Evolutionary conservation across 352 stramenopile species (phyloP).

Genomic region (Pythium rishiriense): DNA sequence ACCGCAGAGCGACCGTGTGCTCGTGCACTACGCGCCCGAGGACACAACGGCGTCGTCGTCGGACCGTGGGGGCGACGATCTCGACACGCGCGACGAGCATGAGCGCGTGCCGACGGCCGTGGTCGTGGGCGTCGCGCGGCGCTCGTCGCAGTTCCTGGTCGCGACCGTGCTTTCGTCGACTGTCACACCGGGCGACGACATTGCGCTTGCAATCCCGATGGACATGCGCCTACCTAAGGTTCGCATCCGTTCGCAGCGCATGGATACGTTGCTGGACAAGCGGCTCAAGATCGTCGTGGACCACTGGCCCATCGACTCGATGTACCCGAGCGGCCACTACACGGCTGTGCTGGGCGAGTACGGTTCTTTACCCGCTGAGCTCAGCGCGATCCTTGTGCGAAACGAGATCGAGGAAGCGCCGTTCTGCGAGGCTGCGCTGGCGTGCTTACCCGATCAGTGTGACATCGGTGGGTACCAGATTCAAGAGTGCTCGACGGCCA

Average conservation of each 20-base stretch:
- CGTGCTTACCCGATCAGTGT: conserved; percentile 72
- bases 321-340: conserved; percentile 83
- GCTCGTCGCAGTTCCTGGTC: conserved; percentile 63
- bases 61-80: background rate
- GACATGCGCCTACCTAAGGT: conserved; percentile 79
- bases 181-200: conserved; percentile 59
- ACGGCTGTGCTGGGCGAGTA: conserved; percentile 63
- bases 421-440: conserved; percentile 86
- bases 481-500: conserved; percentile 75
- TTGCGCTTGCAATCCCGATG: conserved; percentile 81
- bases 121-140: conserved; percentile 87
- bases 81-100: background rate
- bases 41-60: conserved; percentile 28
- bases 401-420: conserved; percentile 80
- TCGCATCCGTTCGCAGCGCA: conserved; percentile 75
- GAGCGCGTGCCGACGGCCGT: conserved; percentile 57
- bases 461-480: conserved; percentile 67
- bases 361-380: conserved; percentile 72
- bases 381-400: conserved; percentile 79
- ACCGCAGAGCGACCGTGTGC: conserved; percentile 57
- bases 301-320: conserved; percentile 72
- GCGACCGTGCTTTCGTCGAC: conserved; percentile 74
- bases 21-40: conserved; percentile 73
- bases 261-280: conserved; percentile 74
- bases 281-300: conserved; percentile 84